Evolutionary conservation across 495 filamentous ascomycete genomes (phyloP), one percentile per base, ranked within the genome.

Genomic region (Hyaloscypha bicolor): DNA sequence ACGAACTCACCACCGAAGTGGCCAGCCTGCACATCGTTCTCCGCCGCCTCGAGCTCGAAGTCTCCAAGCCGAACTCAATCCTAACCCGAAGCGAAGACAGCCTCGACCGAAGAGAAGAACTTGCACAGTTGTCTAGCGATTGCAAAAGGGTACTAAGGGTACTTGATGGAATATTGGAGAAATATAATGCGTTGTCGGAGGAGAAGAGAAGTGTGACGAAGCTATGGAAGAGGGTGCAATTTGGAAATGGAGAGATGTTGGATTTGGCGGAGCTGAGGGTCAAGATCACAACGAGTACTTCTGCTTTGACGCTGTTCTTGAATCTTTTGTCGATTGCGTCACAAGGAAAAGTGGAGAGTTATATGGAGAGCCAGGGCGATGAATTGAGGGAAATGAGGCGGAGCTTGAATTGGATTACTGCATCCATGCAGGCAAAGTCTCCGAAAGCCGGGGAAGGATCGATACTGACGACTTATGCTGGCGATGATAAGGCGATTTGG

Each of bases 1-100:
- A 63, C 35, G 72, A 72, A 37, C 66, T 75, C 21, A 74, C 69
- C 3, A 37, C 45, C 9, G 66, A 73, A 39, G 61, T 69, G 19
- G 30, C 55, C 8, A 57, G 60, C 48, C 64, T 75, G 4, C 61
- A 69, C 21, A 55, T 55, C 12, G 69, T 68, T 12, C 64, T 75
- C 29, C 8, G 51, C 9, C 60, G 64, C 9, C 57, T 75, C 22
- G 31, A 69, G 8, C 19, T 14, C 1, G 73, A 74, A 37, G 51
- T 60, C 22, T 21, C 53, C 4, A 57, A 64, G n/a, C 51, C 66
- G 9, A 45, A 69, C 21, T 72, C 69, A 5, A 29, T 59, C 11
- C 42, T 69, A 11, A 62, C 22, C n/a, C 42, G 16, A 48, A 48
- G 42, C 42, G 29, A 39, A 19, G 55, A 32, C 19, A 31, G 62